Evolutionary conservation across 192 early-diverging fungal genomes (phyloP), one percentile per base, ranked within the genome.

Genomic region (Backusella sp.): DNA sequence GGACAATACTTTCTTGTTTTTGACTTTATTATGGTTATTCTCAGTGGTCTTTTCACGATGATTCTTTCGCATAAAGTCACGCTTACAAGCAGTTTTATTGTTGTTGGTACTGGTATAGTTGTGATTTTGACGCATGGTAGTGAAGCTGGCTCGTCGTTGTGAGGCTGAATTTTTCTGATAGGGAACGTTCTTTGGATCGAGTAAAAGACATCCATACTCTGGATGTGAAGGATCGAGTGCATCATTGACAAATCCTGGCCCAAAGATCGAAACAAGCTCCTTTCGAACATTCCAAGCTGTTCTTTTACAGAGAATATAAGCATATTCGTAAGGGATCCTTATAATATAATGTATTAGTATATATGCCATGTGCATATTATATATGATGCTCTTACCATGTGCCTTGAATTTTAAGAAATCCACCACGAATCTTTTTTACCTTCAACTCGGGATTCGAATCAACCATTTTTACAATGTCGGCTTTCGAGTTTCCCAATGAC

Each of bases 401-500:
- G 39, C 87, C 87, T 75, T 88, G 89, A 17, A 88, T 90, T 75
- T 88, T 88, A 14, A 90, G 73, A 70, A 90, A 88, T 15, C 89
- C 87, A 23, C 89, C 89, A 65, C 89, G 86, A 14, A 90, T 84
- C 62, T 88, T 90, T 66, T 86, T 84, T 74, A 90, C 86, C n/a
- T 84, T 86, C 11, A 88, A 73, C 37, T 88, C 85, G 17, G 87
- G 87, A 70, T 88, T 88, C 9, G 87, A 87, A 62, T 88, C 88
- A 4, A 90, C 86, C 77, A 88, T 85, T 77, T 88, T 90, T 66
- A 87, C 87, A 74, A 90, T 90, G 68, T 88, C 87, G 14, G 88
- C 83, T 67, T 88, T 90, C 9, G 86, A 86, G 62, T 88, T 88
- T 9, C 87, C 86, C 14, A 88, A 71, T 15, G 88, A 81, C 80